A percentile compares a stretch with the other conserved stretches of the same genome.
Conservation (phyloP, 805 yeast species). For the Cyberlindnera veronae region DNA sequence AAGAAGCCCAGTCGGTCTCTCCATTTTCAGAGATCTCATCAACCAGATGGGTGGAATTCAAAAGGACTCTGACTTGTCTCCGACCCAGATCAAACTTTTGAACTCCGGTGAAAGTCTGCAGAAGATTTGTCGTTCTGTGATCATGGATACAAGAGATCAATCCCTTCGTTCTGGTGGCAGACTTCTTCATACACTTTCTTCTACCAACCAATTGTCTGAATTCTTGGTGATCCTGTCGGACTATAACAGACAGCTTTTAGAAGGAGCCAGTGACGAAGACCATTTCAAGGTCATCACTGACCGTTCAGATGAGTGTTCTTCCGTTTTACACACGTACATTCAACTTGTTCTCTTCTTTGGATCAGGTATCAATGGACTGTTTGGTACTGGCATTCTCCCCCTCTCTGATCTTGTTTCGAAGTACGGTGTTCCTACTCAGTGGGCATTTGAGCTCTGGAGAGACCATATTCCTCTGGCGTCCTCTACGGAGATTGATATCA, state of each 20-base stretch:
- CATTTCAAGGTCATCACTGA: constrained; percentile 71
- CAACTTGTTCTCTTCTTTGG: constrained; percentile 56
- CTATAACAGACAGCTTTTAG: constrained; percentile 38
- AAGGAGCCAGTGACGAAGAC: constrained; percentile 30
- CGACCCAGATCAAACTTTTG: constrained; percentile 59
- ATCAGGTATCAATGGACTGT: constrained; percentile 27
- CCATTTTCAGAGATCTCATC: constrained; percentile 65
- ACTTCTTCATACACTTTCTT: constrained; percentile 44
- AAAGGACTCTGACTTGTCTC: constrained; percentile 61
- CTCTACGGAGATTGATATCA: constrained; percentile 18
- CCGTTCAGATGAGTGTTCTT: constrained; percentile 66
- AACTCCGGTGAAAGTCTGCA: constrained; percentile 62
- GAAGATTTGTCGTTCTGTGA: constrained; percentile 50
- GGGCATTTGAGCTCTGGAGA: constrained; percentile 85
- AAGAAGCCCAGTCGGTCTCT: constrained; percentile 55
- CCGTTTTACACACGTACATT: constrained; percentile 62
- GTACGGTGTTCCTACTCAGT: constrained; percentile 47
- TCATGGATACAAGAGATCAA: constrained; percentile 47
- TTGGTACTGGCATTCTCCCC: constrained; percentile 36
- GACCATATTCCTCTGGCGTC: constrained; percentile 31
- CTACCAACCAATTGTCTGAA: constrained; percentile 51
- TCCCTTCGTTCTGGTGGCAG: constrained; percentile 45
- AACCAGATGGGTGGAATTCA: constrained; percentile 78
- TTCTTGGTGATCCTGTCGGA: constrained; percentile 61
- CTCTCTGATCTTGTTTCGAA: constrained; percentile 38